These are phyloP conservation scores for Tirmania nivea DNA, from an alignment of 495 filamentous ascomycete genomes.

Conservation along the genomic window DNA sequence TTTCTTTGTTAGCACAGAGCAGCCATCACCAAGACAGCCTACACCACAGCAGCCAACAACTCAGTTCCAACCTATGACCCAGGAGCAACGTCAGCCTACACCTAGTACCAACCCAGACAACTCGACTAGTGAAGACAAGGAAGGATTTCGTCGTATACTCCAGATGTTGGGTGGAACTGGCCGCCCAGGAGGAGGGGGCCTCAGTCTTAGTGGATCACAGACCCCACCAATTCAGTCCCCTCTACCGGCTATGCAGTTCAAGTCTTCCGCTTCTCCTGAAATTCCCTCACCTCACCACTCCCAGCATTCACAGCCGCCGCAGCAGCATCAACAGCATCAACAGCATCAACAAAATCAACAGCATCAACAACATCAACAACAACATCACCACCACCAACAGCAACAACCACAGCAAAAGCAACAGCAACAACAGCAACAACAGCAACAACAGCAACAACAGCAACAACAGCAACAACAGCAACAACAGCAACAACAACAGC, in stretches of 20 bases:
- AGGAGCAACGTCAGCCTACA: slow-evolving; percentile 14
- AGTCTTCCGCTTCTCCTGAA: slow-evolving; percentile 2
- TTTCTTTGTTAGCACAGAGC: slow-evolving; percentile 49
- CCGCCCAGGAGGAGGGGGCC: slow-evolving; percentile 1
- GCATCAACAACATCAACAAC: slow-evolving; percentile 7
- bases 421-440: slow-evolving; percentile 3
- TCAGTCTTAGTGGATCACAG: background rate
- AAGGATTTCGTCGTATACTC: slow-evolving; percentile 73
- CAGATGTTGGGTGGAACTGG: slow-evolving; percentile 47
- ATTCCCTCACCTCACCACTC: slow-evolving; percentile 4
- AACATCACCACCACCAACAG: slow-evolving; percentile 10
- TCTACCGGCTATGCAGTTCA: background rate
- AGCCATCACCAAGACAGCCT: slow-evolving; percentile 15
- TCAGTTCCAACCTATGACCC: slow-evolving; percentile 13
- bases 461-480: slow-evolving; percentile 15
- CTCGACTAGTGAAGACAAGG: slow-evolving; percentile 51
- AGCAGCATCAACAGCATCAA: slow-evolving; percentile 5
- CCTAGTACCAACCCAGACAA: slow-evolving; percentile 17
- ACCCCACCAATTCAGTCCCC: background rate
- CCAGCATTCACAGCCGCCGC: slow-evolving; percentile 14
- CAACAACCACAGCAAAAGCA: slow-evolving; percentile 15
- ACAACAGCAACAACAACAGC: slow-evolving; percentile 1
- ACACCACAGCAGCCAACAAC: background rate
- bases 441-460: slow-evolving; percentile 12
- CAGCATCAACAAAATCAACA: slow-evolving; percentile 14